Evolutionary conservation across 805 yeast genomes (phyloP), one percentile per base, ranked within the genome.

Genomic region (Lachancea fermentati): DNA sequence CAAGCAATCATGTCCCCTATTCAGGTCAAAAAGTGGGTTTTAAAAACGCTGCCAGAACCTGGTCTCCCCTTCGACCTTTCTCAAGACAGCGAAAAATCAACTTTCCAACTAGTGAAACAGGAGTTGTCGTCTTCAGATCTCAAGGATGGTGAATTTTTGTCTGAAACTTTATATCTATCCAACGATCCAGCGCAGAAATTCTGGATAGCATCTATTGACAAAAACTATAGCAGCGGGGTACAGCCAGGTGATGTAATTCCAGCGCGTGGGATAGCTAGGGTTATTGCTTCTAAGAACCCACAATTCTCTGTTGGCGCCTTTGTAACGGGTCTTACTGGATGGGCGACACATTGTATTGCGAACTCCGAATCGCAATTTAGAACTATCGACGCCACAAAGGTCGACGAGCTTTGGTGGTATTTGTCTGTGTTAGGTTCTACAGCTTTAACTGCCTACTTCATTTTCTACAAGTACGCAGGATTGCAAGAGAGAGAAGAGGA

Each of bases 141-240:
- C 12, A 48, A 58, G 30, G 66, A 63, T 2, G 71, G 67, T 34
- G 69, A 75, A 36, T 39, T 77, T 9, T 53, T 72, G 11, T 58
- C 75, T n/a, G 71, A 76, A 53, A 53, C 65, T 2, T 47, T 70
- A 32, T 71, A 67, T 44, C 45, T 77, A 7, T 75, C 82, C 17
- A 73, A 78, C 48, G 83, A 78, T 52, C 83, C 84, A 11, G 75
- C 81, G 13, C 80, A 76, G 51, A 75, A 79, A 56, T 67, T 68
- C 35, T 75, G 81, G 78, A 76, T 76, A 44, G 48, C 65, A 2
- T 49, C 62, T 11, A 45, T 46, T 14, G 62, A 54, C 36, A 47
- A 50, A 40, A 58, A 64, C 34, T 60, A 60, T 45, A 50, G 58
- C 4, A 50, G 50, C 31, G 57, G 58, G 14, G 50, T 54, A 3